These are phyloP conservation scores for Aspergillus avenaceus DNA, from an alignment of 495 filamentous ascomycete species.

Conservation along the genomic window DNA sequence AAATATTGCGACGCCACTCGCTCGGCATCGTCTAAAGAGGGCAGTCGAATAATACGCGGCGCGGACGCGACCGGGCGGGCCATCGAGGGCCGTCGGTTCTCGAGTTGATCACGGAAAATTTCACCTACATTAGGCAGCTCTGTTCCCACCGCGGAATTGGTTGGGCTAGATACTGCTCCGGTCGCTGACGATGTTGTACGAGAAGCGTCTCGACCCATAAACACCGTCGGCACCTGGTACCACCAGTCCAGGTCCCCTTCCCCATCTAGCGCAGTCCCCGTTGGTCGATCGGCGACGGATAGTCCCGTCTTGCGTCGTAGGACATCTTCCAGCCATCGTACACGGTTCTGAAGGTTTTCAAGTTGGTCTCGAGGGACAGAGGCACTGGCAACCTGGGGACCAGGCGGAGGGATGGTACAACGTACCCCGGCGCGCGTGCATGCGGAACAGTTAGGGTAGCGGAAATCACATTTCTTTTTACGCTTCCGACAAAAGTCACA, in stretches of 20 bases:
- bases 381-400: slow-evolving; percentile 37
- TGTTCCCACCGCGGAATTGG: slow-evolving; percentile 22
- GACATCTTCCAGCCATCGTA: slow-evolving; percentile 45
- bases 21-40: slow-evolving; percentile 40
- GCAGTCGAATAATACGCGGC: slow-evolving; percentile 33
- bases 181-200: slow-evolving; percentile 15
- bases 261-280: slow-evolving; percentile 33
- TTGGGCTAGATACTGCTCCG: slow-evolving; percentile 20
- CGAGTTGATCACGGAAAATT: slow-evolving; percentile 43
- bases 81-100: slow-evolving; percentile 37
- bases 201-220: slow-evolving; percentile 28
- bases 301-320: slow-evolving; percentile 38
- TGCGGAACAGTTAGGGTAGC: slow-evolving; percentile 50
- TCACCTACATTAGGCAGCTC: slow-evolving; percentile 43
- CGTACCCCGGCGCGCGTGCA: slow-evolving; percentile 49
- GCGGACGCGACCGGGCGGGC: slow-evolving; percentile 33
- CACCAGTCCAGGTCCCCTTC: slow-evolving; percentile 38
- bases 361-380: slow-evolving; percentile 46
- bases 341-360: slow-evolving; percentile 49
- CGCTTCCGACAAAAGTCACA: slow-evolving; percentile 52
- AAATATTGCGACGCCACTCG: slow-evolving; percentile 36
- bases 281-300: slow-evolving; percentile 30
- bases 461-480: slow-evolving; percentile 54
- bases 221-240: slow-evolving; percentile 40
- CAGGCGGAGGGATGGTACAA: slow-evolving; percentile 44